These are phyloP conservation scores for Cucurbitaria berberidis DNA, from an alignment of 2,329 filamentous ascomycete genomes.

Conservation along the genomic window DNA sequence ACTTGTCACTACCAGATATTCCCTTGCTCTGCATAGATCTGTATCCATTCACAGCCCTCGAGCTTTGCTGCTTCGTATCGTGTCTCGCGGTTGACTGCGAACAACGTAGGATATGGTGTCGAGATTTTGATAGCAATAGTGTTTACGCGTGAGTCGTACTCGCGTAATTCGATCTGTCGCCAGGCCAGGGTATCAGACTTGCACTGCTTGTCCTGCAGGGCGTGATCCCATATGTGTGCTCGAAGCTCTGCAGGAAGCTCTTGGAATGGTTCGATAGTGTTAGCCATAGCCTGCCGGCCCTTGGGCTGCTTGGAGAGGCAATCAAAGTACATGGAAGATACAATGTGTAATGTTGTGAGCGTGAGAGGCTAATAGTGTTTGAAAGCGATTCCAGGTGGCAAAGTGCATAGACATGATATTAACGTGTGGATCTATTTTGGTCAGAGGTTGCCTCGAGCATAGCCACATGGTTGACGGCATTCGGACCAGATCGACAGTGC, in stretches of 20 bases:
- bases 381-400: neutral
- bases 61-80: slow-evolving; percentile 11
- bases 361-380: neutral
- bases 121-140: slow-evolving; percentile 4
- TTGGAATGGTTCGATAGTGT: neutral
- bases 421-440: too few species aligned
- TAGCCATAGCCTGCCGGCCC: neutral
- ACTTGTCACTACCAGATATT: neutral
- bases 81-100: slow-evolving; percentile 11
- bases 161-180: slow-evolving; percentile 1
- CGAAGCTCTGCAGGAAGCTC: slow-evolving; percentile 9
- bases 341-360: neutral
- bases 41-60: neutral
- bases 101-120: slow-evolving; percentile 5
- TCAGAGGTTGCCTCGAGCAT: too few species aligned
- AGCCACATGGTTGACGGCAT: too few species aligned
- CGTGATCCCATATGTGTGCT: slow-evolving; percentile 1
- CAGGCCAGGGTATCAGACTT: neutral
- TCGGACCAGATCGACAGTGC: too few species aligned
- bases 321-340: neutral
- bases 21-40: neutral
- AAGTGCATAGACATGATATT: too few species aligned
- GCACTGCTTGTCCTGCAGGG: neutral
- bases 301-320: neutral
- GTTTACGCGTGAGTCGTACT: neutral